phyloP scores from a whole-genome alignment of 2,329 filamentous ascomycete genomes.

The Clonostachys solani region DNA sequence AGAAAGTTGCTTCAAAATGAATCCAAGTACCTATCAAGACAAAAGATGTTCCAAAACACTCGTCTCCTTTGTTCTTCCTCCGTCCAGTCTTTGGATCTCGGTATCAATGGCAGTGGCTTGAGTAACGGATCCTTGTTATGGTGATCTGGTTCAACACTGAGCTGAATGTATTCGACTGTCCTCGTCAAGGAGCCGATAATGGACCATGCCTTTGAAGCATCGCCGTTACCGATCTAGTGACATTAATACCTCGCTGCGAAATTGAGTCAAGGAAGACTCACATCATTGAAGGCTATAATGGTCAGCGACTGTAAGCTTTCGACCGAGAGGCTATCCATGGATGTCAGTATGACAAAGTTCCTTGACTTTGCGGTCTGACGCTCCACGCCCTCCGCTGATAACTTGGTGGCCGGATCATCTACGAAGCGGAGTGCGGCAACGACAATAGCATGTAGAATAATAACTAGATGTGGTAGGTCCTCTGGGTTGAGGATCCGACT shows the following conservation, averaged over 20 bases:
- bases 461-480: constrained; percentile 16
- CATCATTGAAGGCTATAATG: constrained; percentile 30
- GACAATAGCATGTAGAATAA: constrained; percentile 29
- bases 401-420: constrained; percentile 10
- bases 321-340: constrained; percentile 25
- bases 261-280: constrained; percentile 8
- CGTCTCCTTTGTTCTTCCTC: constrained; percentile 22
- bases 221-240: constrained; percentile 17
- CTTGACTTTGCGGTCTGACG: constrained; percentile 6
- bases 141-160: constrained; percentile 15
- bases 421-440: constrained; percentile 17
- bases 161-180: constrained; percentile 20
- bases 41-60: constrained; percentile 26
- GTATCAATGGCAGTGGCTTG: constrained; percentile 17
- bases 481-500: constrained; percentile 13
- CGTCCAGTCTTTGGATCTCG: constrained; percentile 19
- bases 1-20: no score
- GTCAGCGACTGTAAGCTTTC: constrained; percentile 28
- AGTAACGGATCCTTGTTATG: constrained; percentile 7
- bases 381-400: constrained; percentile 9
- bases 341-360: constrained; percentile 17
- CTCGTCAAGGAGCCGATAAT: constrained; percentile 20
- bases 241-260: not conserved
- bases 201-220: constrained; percentile 17
- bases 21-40: constrained; percentile 16